Conservation (phyloP, 495 filamentous ascomycete species). For the Astrothelium subdiscretum region DNA sequence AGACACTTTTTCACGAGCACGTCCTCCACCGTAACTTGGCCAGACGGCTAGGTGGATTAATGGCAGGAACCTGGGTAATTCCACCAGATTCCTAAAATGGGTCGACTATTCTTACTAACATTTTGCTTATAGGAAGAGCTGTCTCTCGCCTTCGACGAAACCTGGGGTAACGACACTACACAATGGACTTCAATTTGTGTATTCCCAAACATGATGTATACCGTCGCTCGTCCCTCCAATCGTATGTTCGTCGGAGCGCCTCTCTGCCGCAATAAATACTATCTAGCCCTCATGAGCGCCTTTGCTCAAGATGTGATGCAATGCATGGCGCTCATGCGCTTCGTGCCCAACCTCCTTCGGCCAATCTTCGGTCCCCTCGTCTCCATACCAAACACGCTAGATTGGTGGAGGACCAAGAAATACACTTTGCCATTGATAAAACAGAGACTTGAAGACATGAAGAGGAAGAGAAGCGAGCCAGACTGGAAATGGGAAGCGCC, state of each 20-base stretch:
- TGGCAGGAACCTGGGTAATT: slow-evolving; percentile 12
- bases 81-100: not conserved
- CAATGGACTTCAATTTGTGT: slow-evolving; percentile 24
- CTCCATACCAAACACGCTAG: slow-evolving; percentile 23
- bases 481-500: slow-evolving; percentile 3
- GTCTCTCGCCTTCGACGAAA: slow-evolving; percentile 13
- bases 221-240: slow-evolving; percentile 27
- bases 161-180: slow-evolving; percentile 22
- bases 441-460: slow-evolving; percentile 23
- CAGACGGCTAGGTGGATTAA: slow-evolving; percentile 12
- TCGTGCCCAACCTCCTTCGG: slow-evolving; percentile 5
- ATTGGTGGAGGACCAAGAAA: slow-evolving; percentile 20
- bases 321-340: not conserved
- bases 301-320: slow-evolving; percentile 2
- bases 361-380: slow-evolving; percentile 23
- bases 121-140: slow-evolving; percentile 20
- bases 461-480: slow-evolving; percentile 35
- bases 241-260: slow-evolving; percentile 33
- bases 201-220: slow-evolving; percentile 20
- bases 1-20: slow-evolving; percentile 19
- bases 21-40: slow-evolving; percentile 21
- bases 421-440: slow-evolving; percentile 23
- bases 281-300: not conserved
- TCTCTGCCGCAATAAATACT: slow-evolving; percentile 20
- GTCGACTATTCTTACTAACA: not conserved